These are phyloP conservation scores for Cavenderia fasciculata DNA, from an alignment of 78 protist genomes.

Conservation along the genomic window DNA sequence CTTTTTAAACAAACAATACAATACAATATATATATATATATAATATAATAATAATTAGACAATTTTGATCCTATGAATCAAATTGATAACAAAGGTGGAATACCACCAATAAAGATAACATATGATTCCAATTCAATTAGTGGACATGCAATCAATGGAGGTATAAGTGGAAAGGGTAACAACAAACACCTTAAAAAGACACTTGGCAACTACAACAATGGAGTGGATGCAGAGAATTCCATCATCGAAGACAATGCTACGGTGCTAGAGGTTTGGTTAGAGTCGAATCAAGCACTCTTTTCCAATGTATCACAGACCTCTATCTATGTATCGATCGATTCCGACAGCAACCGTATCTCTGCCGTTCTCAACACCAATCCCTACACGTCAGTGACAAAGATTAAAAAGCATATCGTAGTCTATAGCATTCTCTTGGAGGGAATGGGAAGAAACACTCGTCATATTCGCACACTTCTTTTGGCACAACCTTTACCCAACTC, in stretches of 20 bases:
- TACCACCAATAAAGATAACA: not conserved
- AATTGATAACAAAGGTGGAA: too few relatives aligned
- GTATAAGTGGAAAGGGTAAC: not conserved
- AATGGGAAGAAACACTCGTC: conserved; percentile 29
- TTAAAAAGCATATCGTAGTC: conserved; percentile 2
- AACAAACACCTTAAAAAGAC: conserved; percentile 7
- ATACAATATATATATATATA: too few relatives aligned
- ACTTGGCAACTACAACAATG: not conserved
- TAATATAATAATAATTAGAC: too few relatives aligned
- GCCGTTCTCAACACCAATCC: conserved; percentile 38
- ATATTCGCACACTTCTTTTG: not conserved
- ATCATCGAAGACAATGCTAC: conserved; percentile 23
- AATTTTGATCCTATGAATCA: too few relatives aligned
- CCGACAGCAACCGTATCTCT: conserved; percentile 9
- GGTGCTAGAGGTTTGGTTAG: conserved; percentile 24
- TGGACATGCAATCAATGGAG: conserved; percentile 16
- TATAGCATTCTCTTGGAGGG: conserved; percentile 16
- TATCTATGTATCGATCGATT: conserved; percentile 26
- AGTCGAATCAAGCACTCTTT: conserved; percentile 45
- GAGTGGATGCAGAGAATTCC: not conserved
- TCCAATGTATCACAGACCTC: conserved; percentile 24
- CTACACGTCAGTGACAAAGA: not conserved
- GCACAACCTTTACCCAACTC: not conserved
- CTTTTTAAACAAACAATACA: too few relatives aligned
- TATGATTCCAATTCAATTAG: not conserved